Evolutionary conservation across 345 rosid genomes (phyloP).

Genomic region (Populus ilicifolia): DNA sequence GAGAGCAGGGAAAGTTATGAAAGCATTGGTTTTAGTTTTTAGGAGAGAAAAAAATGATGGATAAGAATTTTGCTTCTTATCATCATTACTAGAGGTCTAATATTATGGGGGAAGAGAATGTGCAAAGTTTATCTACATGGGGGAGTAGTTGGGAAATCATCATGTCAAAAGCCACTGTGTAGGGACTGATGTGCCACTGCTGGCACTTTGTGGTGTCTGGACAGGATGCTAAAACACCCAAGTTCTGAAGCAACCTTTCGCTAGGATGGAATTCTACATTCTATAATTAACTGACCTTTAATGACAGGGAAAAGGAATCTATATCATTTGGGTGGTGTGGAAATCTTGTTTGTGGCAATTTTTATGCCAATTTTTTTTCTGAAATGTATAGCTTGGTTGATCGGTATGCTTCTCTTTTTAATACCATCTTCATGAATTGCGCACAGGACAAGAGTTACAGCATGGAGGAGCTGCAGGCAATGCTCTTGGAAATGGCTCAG

Average conservation of each 20-base stretch:
- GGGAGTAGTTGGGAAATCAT: not conserved
- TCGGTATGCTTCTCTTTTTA: not conserved
- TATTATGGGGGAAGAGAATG: not conserved
- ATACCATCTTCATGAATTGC: not conserved
- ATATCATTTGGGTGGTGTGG: not conserved
- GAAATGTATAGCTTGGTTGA: not conserved
- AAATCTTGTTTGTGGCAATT: not conserved
- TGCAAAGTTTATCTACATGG: not conserved
- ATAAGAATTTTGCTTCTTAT: not conserved
- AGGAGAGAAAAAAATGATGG: not conserved
- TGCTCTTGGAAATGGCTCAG: slow-evolving; percentile 45
- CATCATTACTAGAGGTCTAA: not conserved
- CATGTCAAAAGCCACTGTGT: not conserved
- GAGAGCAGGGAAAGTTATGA: not conserved
- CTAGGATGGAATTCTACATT: not conserved
- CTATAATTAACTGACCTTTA: not conserved
- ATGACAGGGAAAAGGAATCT: not conserved
- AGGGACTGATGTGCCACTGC: not conserved
- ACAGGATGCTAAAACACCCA: not conserved
- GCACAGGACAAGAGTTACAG: slow-evolving; percentile 38
- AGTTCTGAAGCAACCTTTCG: not conserved
- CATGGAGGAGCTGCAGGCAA: slow-evolving; percentile 45
- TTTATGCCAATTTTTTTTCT: not conserved
- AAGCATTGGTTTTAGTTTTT: not conserved
- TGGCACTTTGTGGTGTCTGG: not conserved